Conservation (phyloP, 129 eudicot genomes). For the Apium graveolens region DNA sequence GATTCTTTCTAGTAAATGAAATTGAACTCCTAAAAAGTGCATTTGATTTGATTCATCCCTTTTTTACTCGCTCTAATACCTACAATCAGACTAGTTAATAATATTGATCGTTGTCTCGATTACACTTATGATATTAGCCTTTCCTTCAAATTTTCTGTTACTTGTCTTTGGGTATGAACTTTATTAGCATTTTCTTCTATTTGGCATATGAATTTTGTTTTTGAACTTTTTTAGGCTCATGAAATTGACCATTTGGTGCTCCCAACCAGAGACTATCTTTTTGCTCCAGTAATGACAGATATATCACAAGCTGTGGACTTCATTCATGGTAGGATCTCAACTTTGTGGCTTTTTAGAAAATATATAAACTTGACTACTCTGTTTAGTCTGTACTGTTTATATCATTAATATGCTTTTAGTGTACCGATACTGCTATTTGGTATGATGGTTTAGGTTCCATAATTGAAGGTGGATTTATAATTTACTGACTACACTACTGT, state of each 20-base stretch:
- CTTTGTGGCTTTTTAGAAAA: background rate
- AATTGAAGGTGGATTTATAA: background rate
- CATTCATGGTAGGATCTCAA: constrained; percentile 46
- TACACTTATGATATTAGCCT: too few species aligned
- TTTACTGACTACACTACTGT: background rate
- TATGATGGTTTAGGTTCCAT: background rate
- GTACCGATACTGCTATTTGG: background rate
- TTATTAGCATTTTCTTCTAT: background rate
- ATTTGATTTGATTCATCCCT: too few species aligned
- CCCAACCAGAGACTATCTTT: constrained; percentile 79
- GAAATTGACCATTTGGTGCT: constrained; percentile 60
- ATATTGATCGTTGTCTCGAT: too few species aligned
- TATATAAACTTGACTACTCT: background rate
- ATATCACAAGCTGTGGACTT: constrained; percentile 60
- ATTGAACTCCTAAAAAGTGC: too few species aligned
- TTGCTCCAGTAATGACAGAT: constrained; percentile 60
- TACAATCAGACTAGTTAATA: too few species aligned
- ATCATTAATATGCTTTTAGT: background rate
- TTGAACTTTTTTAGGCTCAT: constrained; percentile 31
- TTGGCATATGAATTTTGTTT: background rate
- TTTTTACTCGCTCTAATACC: too few species aligned
- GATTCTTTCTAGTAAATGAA: too few species aligned
- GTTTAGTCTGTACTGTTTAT: background rate
- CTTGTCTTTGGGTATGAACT: background rate
- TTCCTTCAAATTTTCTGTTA: background rate